phyloP scores from a whole-genome alignment of 768 basidiomycete genomes.

The Lactarius deliciosus region DNA sequence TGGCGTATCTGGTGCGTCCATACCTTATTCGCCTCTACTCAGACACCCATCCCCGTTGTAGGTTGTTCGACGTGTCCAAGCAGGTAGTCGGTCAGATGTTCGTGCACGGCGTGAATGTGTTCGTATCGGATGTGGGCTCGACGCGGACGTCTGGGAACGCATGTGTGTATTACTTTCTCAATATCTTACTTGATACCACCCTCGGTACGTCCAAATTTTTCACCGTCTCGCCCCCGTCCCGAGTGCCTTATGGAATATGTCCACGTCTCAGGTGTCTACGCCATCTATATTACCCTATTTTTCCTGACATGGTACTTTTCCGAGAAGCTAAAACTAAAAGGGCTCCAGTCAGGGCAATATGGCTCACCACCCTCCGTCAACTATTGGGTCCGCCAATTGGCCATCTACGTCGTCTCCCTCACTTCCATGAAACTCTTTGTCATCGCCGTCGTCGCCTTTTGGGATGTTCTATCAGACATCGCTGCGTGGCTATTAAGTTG shows the following conservation, averaged over 20 bases:
- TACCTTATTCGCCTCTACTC: neutral
- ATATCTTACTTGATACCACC: constrained; percentile 89
- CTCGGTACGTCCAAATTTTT: constrained; percentile 55
- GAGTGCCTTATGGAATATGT: neutral
- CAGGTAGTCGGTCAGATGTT: constrained; percentile 86
- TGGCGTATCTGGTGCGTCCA: constrained; percentile 86
- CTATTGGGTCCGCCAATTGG: constrained; percentile 75
- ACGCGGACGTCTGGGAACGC: constrained; percentile 73
- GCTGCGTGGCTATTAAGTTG: constrained; percentile 88
- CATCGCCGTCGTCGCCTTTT: constrained; percentile 66
- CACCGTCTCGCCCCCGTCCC: neutral
- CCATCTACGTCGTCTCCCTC: constrained; percentile 79
- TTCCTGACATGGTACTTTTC: constrained; percentile 62
- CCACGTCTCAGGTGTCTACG: constrained; percentile 65
- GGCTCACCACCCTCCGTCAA: constrained; percentile 75
- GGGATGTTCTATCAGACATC: constrained; percentile 68
- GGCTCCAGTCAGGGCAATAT: constrained; percentile 86
- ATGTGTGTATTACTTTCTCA: constrained; percentile 89
- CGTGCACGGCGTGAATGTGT: constrained; percentile 74
- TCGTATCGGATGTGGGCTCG: constrained; percentile 77
- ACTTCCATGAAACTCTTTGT: constrained; percentile 91
- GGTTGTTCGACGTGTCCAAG: constrained; percentile 92
- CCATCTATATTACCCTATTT: constrained; percentile 75
- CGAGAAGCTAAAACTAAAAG: constrained; percentile 63
- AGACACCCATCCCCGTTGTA: constrained; percentile 34